Evolutionary conservation across 768 basidiomycete species (phyloP).

Genomic region (Mycena vulgaris): DNA sequence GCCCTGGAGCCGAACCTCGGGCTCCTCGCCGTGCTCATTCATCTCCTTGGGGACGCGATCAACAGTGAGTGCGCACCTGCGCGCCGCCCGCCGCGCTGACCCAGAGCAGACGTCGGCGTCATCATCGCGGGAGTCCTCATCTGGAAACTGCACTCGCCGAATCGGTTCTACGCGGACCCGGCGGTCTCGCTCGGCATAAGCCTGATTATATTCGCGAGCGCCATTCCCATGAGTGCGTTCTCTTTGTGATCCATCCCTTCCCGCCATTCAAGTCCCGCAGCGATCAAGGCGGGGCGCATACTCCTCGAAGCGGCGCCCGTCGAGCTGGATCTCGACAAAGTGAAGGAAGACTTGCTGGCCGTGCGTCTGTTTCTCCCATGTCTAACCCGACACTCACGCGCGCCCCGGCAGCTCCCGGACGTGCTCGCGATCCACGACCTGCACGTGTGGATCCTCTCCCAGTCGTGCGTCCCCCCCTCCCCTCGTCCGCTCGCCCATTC

Average conservation of each 20-base stretch:
- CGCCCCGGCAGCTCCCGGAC: constrained; percentile 61
- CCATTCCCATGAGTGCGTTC: constrained; percentile 65
- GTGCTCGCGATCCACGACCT: constrained; percentile 67
- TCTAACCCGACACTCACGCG: too few relatives aligned
- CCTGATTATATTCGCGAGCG: constrained; percentile 67
- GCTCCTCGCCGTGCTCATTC: constrained; percentile 63
- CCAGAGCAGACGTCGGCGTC: constrained; percentile 64
- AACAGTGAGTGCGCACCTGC: constrained; percentile 57
- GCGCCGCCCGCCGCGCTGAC: constrained; percentile 11
- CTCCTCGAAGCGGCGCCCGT: constrained; percentile 67
- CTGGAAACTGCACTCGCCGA: constrained; percentile 61
- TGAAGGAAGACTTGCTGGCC: constrained; percentile 63
- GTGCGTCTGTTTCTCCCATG: constrained; percentile 46
- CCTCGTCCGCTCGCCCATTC: neutral
- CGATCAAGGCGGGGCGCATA: constrained; percentile 63
- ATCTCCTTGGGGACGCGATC: constrained; percentile 68
- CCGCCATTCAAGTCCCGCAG: constrained; percentile 42
- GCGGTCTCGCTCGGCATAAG: constrained; percentile 66
- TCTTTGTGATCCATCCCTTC: neutral
- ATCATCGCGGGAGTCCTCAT: constrained; percentile 66
- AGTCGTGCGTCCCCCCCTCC: constrained; percentile 56
- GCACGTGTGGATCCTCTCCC: constrained; percentile 71
- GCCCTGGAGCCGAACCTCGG: constrained; percentile 60
- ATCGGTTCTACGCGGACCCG: constrained; percentile 69
- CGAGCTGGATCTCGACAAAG: constrained; percentile 64